A percentile compares a stretch with the other conserved stretches of the same genome.
Evolutionary conservation across 768 basidiomycete species (phyloP).

Genomic region (Epithele typhae): DNA sequence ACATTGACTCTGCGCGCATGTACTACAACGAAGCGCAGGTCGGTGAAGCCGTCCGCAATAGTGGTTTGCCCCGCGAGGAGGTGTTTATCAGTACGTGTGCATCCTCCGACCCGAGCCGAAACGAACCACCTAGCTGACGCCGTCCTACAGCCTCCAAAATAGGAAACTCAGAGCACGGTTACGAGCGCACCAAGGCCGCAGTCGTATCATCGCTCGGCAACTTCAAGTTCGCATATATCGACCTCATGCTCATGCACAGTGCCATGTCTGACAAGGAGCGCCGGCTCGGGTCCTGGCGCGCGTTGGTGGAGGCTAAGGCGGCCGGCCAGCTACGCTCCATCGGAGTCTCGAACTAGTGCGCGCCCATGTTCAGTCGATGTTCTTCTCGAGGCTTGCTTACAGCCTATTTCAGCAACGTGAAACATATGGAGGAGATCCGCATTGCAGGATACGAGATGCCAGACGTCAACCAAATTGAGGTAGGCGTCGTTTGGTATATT

Average conservation of each 20-base stretch:
- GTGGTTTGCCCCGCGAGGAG: conserved; percentile 68
- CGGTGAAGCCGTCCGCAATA: conserved; percentile 68
- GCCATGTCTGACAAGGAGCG: conserved; percentile 32
- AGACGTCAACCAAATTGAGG: conserved; percentile 82
- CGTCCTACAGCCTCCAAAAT: conserved; percentile 60
- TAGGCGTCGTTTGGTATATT: conserved; percentile 20
- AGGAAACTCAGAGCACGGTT: conserved; percentile 52
- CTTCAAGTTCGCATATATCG: conserved; percentile 32
- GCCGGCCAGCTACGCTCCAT: conserved; percentile 33
- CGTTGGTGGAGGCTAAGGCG: conserved; percentile 31
- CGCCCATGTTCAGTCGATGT: conserved; percentile 5
- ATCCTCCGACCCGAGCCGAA: too few relatives aligned
- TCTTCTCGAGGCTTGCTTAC: background rate
- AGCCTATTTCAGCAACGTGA: conserved; percentile 44
- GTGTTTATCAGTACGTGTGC: conserved; percentile 53
- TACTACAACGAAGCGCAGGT: conserved; percentile 78
- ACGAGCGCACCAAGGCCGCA: conserved; percentile 50
- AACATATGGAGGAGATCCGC: conserved; percentile 73
- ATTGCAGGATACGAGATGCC: conserved; percentile 59
- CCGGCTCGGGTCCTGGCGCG: conserved; percentile 37
- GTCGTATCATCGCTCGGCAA: conserved; percentile 52
- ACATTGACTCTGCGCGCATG: conserved; percentile 47
- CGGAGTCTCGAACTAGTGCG: conserved; percentile 48
- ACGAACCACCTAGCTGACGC: too few relatives aligned
- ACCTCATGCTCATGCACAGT: conserved; percentile 43